Percentiles rank a stretch among this genome's conserved stretches.
These are phyloP conservation scores for Yamadazyma friedrichii DNA, from an alignment of 1,139 yeast genomes.

Conservation along the genomic window DNA sequence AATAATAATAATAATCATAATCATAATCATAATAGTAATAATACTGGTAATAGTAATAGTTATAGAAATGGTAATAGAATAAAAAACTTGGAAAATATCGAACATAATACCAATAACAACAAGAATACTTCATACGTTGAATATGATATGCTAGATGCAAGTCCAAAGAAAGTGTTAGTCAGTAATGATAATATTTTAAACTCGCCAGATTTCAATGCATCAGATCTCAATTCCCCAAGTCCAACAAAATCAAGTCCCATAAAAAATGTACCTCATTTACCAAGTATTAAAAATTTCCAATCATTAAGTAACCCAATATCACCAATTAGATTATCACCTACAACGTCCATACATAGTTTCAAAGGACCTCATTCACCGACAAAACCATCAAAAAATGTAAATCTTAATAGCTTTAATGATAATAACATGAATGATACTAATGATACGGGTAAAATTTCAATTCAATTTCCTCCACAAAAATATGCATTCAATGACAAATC, in stretches of 20 bases:
- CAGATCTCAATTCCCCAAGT: not conserved
- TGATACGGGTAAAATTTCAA: slow-evolving; percentile 13
- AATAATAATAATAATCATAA: too few species aligned
- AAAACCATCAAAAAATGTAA: not conserved
- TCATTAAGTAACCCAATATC: not conserved
- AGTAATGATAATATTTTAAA: slow-evolving; percentile 9
- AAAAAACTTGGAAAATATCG: not conserved
- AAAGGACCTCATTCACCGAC: slow-evolving; percentile 1
- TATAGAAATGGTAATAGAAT: too few species aligned
- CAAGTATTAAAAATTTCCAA: slow-evolving; percentile 6
- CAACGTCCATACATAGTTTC: not conserved
- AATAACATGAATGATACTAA: not conserved
- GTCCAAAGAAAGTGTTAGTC: slow-evolving; percentile 9
- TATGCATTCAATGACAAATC: slow-evolving; percentile 24
- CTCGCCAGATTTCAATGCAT: not conserved
- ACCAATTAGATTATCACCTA: slow-evolving; percentile 4
- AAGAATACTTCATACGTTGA: slow-evolving; percentile 25
- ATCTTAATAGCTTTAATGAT: not conserved
- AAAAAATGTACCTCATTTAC: slow-evolving; percentile 3
- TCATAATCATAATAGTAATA: too few species aligned
- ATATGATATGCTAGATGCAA: slow-evolving; percentile 26
- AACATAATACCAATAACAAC: not conserved
- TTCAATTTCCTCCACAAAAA: slow-evolving; percentile 42
- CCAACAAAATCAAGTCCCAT: not conserved
- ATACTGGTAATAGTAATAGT: too few species aligned